Evolutionary conservation across 2,329 filamentous ascomycete species (phyloP).

Genomic region (Plenodomus tracheiphilus): DNA sequence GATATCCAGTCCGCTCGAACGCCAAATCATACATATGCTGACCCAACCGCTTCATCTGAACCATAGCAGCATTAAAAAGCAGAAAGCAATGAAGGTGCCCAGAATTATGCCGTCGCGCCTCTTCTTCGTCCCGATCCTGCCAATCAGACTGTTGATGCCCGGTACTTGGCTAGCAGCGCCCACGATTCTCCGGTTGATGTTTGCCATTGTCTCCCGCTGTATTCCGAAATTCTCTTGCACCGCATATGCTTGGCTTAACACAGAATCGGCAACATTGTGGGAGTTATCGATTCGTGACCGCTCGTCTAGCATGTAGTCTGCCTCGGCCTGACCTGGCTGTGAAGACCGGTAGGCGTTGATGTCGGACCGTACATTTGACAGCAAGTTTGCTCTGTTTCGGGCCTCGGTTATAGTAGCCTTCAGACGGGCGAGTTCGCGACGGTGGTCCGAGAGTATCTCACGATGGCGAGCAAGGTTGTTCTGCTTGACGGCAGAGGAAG

Average conservation of each 20-base stretch:
- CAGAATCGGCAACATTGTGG: conserved; percentile 84
- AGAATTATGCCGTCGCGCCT: conserved; percentile 93
- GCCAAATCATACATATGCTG: conserved; percentile 14
- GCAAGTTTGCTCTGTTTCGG: conserved; percentile 84
- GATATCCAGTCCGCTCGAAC: conserved; percentile 34
- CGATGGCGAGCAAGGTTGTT: conserved; percentile 91
- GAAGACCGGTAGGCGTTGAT: conserved; percentile 84
- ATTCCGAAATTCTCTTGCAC: conserved; percentile 88
- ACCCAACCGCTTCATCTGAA: conserved; percentile 33
- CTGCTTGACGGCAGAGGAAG: conserved; percentile 92
- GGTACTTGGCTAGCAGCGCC: conserved; percentile 88
- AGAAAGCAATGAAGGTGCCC: conserved; percentile 87
- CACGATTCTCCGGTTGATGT: conserved; percentile 88
- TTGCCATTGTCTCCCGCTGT: conserved; percentile 85
- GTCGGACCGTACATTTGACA: conserved; percentile 87
- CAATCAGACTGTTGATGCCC: conserved; percentile 88
- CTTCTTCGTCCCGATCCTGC: conserved; percentile 91
- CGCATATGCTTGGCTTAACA: conserved; percentile 93
- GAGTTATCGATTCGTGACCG: conserved; percentile 83
- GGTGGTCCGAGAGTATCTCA: conserved; percentile 86
- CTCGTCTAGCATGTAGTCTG: conserved; percentile 97
- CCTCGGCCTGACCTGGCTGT: conserved; percentile 81
- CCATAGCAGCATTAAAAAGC: conserved; percentile 81
- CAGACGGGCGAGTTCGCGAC: conserved; percentile 77
- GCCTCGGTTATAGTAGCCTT: conserved; percentile 73